Evolutionary conservation across 768 basidiomycete genomes (phyloP), one percentile per base, ranked within the genome.

Genomic region (Suillus tomentosus): DNA sequence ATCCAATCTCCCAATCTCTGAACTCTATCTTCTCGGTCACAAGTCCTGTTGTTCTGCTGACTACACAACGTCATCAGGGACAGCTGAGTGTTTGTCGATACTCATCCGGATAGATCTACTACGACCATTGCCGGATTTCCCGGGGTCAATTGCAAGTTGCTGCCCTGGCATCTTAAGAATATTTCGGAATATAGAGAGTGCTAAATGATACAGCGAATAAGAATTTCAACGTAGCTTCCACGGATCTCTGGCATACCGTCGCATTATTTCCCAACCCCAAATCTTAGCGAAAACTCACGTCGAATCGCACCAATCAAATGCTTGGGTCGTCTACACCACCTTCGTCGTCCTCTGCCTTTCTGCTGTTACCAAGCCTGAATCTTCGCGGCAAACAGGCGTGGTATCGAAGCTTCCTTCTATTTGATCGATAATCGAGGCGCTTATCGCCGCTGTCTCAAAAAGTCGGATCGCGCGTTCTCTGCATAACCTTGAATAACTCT

Each of bases 361-460:
- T 67, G 58, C 65, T 51, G 66, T 65, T 74, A 73, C 73, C 74
- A 67, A 74, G 66, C 60, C 66, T 65, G 24, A 58, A 42, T 58
- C 57, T 58, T 58, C 42, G 57, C 57, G 40, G 57, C 24, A 58
- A 65, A 66, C 65, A 65, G 67, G 65, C 37, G 36, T 40, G 55
- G 42, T 56, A 54, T 66, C 53, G 70, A 73, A 66, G 67, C 61
- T 61, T 53, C 62, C n/a, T 66, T 66, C 65, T 50, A 58, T 58
- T 54, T 58, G 56, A 70, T 72, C 65, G 70, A 76, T 71, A 66
- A 69, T 71, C 62, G 50, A 55, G 31, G 64, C 65, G 65, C 69
- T 65, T 72, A 72, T 70, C 73, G 63, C 48, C 61, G 42, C 55
- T 37, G 24, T 59, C 36, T 40, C 39, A 24, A 58, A 58, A 42